Base-by-base conservation (phyloP, 1,139 yeast species). In the Kodamaea anthophila region DNA sequence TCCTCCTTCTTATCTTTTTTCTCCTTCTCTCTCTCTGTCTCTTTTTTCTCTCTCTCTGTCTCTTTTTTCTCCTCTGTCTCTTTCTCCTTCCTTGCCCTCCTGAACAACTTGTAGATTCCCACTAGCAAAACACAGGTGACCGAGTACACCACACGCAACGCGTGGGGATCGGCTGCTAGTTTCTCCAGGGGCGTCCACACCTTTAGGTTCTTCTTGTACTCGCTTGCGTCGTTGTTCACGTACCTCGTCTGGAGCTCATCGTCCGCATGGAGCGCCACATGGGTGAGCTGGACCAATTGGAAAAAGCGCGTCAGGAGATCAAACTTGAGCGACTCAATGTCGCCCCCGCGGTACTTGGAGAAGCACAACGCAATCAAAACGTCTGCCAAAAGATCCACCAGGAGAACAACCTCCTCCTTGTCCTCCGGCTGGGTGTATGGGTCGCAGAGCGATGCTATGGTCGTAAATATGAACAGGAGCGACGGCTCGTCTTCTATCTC, bases 371-470 rank as follows among this genome's bases (percentile, higher is more conserved):
- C 74, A 5, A 79, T 57, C 13, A 73, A 55, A 26, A 75, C 41
- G 36, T 74, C 74, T 4, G 81, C 65, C 4, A 78, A 41, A 6
- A 65, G 48, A 35, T 76, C 77, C 8, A 79, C 51, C 16, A 85
- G 76, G 11, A 77, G 55, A 0, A 75, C 53, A 18, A 59, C 51
- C 1, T 54, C 47, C 13, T 75, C 78, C n/a, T 66, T 65, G 20
- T 79, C 83, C 24, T 70, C 69, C 0, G 88, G 87, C 39, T 77
- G 86, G 1, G 85, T 75, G 41, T 66, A 59, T 4, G 85, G 84
- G 46, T 79, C 86, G 32, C 78, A 70, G 23, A 80, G 49, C 2
- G 74, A 59, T 3, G 71, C 56, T 3, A 65, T 46, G 9, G 60
- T 49, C 27, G 39, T 36, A 39, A 58, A 63, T 20, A 56, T 43